A percentile compares a stretch with the other conserved stretches of the same genome.
These are phyloP conservation scores for Moelleriella libera DNA, from an alignment of 2,329 filamentous ascomycete species.

Conservation along the genomic window DNA sequence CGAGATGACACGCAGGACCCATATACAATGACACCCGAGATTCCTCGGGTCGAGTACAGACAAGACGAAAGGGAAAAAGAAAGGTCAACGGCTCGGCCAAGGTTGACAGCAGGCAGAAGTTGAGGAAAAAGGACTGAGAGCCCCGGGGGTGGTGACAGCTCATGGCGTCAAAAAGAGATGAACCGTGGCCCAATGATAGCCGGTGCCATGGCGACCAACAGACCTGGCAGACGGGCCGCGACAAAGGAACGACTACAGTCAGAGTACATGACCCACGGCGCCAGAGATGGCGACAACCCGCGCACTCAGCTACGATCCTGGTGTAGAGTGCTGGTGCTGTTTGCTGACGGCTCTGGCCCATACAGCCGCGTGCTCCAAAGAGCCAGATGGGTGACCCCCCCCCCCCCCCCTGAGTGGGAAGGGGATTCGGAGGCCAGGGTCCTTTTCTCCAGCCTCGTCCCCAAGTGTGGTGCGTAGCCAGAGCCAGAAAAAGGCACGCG, in stretches of 20 bases:
- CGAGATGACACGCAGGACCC: slow-evolving; percentile 9
- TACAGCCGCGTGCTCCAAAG: not conserved
- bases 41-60: slow-evolving; percentile 1
- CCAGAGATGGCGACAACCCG: slow-evolving; percentile 3
- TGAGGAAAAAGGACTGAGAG: not conserved
- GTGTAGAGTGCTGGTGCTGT: slow-evolving; percentile 1
- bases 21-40: slow-evolving; percentile 10
- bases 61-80: slow-evolving; percentile 1
- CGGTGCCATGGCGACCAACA: slow-evolving; percentile 5
- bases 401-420: slow-evolving; percentile 1
- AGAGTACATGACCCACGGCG: slow-evolving; percentile 2
- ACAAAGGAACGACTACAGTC: not conserved
- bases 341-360: slow-evolving; percentile 2
- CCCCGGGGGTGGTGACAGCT: not conserved
- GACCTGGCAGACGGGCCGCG: slow-evolving; percentile 3
- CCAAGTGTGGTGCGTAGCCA: too few species aligned
- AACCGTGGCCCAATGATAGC: slow-evolving; percentile 3
- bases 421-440: not conserved
- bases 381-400: slow-evolving; percentile 1
- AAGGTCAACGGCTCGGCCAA: not conserved
- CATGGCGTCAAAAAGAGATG: slow-evolving; percentile 1
- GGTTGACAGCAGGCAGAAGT: slow-evolving; percentile 1
- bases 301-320: slow-evolving; percentile 2
- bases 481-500: too few species aligned
- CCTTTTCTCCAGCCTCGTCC: not conserved